Evolutionary conservation across 208 protist species (phyloP).

Genomic region (Crithidia brevicula): DNA sequence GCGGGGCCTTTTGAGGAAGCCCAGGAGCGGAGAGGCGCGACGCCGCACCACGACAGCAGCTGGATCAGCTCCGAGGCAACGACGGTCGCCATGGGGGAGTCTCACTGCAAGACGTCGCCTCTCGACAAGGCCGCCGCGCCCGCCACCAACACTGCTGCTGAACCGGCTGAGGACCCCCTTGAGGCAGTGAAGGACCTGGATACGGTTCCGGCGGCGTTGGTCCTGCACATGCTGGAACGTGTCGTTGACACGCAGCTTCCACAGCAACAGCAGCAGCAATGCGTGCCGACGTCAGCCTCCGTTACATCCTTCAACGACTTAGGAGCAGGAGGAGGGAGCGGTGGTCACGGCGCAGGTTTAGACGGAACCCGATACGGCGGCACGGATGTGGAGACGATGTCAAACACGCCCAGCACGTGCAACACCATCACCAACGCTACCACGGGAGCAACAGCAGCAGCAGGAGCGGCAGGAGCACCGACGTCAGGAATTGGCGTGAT

Average conservation of each 20-base stretch:
- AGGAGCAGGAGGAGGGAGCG: background rate
- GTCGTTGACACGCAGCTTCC: slow-evolving; percentile 19
- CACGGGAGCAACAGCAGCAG: background rate
- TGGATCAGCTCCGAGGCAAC: slow-evolving; percentile 16
- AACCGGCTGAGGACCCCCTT: background rate
- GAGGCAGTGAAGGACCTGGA: slow-evolving; percentile 26
- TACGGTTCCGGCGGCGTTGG: slow-evolving; percentile 26
- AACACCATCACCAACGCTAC: background rate
- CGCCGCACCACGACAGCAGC: background rate
- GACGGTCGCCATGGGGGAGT: background rate
- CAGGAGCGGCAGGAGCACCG: background rate
- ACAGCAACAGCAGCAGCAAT: background rate
- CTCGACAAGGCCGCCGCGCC: background rate
- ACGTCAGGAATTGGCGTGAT: background rate
- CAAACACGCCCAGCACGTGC: slow-evolving; percentile 13
- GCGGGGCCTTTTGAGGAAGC: background rate
- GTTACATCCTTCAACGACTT: background rate
- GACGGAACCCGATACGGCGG: background rate
- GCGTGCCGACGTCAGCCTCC: background rate
- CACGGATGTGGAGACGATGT: slow-evolving; percentile 7
- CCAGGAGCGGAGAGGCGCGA: too few relatives aligned
- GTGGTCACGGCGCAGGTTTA: background rate
- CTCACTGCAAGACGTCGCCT: too few relatives aligned
- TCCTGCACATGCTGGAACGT: slow-evolving; percentile 34
- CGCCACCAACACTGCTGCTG: background rate